Conservation (phyloP, 805 yeast genomes). For the Yamadazyma sp. region DNA sequence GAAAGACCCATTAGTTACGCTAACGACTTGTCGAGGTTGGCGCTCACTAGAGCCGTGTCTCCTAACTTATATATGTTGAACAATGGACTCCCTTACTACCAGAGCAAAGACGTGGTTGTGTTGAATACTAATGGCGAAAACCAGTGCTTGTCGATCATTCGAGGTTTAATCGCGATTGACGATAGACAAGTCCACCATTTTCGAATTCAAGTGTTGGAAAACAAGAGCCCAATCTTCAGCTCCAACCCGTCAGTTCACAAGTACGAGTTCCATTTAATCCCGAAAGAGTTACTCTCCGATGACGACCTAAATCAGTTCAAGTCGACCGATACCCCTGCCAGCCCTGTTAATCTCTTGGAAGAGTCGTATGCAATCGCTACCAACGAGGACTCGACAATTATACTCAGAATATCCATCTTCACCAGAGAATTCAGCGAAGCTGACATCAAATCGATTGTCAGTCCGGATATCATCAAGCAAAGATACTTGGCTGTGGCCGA, state of each 20-base stretch:
- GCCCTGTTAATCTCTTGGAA: constrained; percentile 22
- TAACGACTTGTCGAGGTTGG: constrained; percentile 17
- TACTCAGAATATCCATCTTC: constrained; percentile 53
- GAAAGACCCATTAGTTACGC: constrained; percentile 40
- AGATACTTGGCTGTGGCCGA: constrained; percentile 47
- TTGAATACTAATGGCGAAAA: constrained; percentile 20
- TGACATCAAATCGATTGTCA: constrained; percentile 47
- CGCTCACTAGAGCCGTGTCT: constrained; percentile 7
- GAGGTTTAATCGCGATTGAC: constrained; percentile 32
- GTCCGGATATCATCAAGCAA: constrained; percentile 47
- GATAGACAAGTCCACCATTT: constrained; percentile 28
- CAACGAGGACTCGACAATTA: constrained; percentile 23
- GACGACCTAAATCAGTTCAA: constrained; percentile 28
- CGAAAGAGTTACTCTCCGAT: constrained; percentile 22
- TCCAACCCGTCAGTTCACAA: constrained; percentile 22
- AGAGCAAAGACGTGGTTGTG: constrained; percentile 16
- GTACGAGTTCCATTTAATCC: constrained; percentile 37
- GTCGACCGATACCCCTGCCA: constrained; percentile 8
- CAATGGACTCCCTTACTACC: constrained; percentile 35
- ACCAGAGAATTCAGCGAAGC: constrained; percentile 40
- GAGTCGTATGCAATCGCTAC: constrained; percentile 34
- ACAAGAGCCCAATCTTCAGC: constrained; percentile 19
- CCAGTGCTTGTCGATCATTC: constrained; percentile 22
- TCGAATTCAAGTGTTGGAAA: constrained; percentile 28
- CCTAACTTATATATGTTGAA: constrained; percentile 33